Evolutionary conservation across 495 filamentous ascomycete species (phyloP).

Genomic region (Podospora appendiculata): DNA sequence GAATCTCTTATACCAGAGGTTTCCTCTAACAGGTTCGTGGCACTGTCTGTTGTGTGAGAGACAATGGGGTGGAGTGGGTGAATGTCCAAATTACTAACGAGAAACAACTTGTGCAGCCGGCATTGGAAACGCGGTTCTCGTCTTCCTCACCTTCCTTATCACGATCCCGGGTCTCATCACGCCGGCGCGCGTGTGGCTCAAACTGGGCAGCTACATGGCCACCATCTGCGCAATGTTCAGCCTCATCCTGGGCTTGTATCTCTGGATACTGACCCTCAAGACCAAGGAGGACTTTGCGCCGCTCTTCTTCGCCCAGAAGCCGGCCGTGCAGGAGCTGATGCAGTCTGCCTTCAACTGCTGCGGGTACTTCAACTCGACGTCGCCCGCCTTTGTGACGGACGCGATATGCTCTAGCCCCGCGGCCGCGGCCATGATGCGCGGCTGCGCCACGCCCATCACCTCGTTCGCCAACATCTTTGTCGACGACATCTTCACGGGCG

Average conservation of each 20-base stretch:
- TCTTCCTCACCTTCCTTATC: conserved; percentile 46
- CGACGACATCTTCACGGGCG: conserved; percentile 64
- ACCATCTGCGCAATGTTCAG: conserved; percentile 55
- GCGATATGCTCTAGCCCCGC: conserved; percentile 51
- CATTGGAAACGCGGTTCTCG: conserved; percentile 56
- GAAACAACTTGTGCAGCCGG: conserved; percentile 35
- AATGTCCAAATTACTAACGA: not conserved
- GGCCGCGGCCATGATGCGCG: conserved; percentile 55
- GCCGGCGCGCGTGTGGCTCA: conserved; percentile 49
- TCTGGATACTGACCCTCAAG: conserved; percentile 65
- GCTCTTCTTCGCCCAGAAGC: conserved; percentile 48
- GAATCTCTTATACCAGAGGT: conserved; percentile 52
- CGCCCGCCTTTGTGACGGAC: conserved; percentile 56
- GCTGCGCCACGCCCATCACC: conserved; percentile 56
- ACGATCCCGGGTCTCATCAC: conserved; percentile 56
- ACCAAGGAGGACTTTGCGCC: conserved; percentile 47
- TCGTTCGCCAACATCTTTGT: conserved; percentile 59
- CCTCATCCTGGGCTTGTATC: conserved; percentile 52
- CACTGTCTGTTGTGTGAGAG: too few relatives aligned
- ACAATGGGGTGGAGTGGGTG: too few relatives aligned
- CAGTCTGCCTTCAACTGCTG: conserved; percentile 67
- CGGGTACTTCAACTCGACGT: conserved; percentile 60
- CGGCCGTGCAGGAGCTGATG: conserved; percentile 49
- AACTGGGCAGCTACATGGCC: conserved; percentile 51
- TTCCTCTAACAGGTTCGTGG: conserved; percentile 51